phyloP scores from a whole-genome alignment of 1,284 basidiomycete genomes.

The Malassezia equina region DNA sequence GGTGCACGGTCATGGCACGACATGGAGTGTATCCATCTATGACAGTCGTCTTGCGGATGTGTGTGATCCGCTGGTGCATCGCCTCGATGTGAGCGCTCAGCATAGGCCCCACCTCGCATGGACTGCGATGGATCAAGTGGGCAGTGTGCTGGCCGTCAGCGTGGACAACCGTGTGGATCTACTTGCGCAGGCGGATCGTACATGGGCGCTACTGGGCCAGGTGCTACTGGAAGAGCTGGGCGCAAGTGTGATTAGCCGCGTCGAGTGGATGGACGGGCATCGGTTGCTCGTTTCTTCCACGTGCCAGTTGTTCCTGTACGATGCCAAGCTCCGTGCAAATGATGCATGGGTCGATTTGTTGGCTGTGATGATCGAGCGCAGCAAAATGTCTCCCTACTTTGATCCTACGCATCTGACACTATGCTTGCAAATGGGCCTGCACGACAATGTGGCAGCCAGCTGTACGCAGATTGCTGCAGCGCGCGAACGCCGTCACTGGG shows the following conservation, averaged over 20 bases:
- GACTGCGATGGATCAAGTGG: background rate
- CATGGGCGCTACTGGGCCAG: constrained; percentile 2
- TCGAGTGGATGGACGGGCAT: constrained; percentile 6
- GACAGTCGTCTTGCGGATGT: background rate
- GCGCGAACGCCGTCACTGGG: background rate
- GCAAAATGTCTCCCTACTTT: constrained; percentile 1
- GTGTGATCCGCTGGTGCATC: background rate
- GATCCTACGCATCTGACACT: constrained; percentile 1
- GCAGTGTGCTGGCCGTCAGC: background rate
- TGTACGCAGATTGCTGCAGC: background rate
- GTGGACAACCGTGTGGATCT: background rate
- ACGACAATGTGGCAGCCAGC: background rate
- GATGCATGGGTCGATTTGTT: background rate
- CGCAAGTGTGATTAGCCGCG: background rate
- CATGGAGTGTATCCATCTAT: background rate
- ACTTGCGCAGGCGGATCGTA: background rate
- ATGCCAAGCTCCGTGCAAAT: background rate
- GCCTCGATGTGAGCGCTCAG: background rate
- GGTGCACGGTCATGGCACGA: background rate
- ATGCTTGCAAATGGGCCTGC: constrained; percentile 5
- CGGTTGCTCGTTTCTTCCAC: constrained; percentile 10
- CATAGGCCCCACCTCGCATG: background rate
- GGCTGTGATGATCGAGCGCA: background rate
- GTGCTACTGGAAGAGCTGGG: background rate
- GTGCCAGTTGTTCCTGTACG: constrained; percentile 15